Base-by-base conservation (phyloP, 306 rosid species). In the Citrullus amarus region DNA sequence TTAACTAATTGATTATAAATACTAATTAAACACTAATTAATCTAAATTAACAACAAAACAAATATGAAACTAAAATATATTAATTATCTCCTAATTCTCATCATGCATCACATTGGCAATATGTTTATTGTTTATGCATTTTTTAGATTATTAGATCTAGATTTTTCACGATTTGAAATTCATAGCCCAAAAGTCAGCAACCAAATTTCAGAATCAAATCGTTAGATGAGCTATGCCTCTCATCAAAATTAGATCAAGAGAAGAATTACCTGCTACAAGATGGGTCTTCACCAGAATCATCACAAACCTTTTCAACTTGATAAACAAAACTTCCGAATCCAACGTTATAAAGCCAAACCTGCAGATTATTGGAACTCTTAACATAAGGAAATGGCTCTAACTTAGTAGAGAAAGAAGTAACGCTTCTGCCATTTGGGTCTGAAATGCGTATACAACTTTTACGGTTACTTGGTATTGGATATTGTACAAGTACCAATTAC, bases 281-380 rank as follows among this genome's bases (percentile, higher is more conserved):
- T 79, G 97, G 96, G 84, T 96, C 99, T 89, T 96, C 99, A 8
- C 99, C 99, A 20, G 98, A 84, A 39, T 25, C 85, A 85, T 96
- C 99, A 60, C 99, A 96, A 76, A 96, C 78, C 82, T 90, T 86
- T 86, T 92, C 99, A 41, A 88, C 88, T 18, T 67, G 39, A 78
- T 91, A 92, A 53, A 86, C 83, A 43, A 96, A 93, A 90, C 92
- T 89, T 83, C 86, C 93, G 25, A 96, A 71, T 80, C 91, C 97
- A 59, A 90, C 46, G 67, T 90, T 85, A 79, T 92, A 82, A 82
- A 96, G 96, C 99, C 99, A 96, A 72, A 96, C 99, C 98, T 96
- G 85, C 79, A 83, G 62, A 78, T 69, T 54, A 83, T 78, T 73
- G 70, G 15, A 77, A 80, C 46, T 85, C 65, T 85, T 54, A 84